Evolutionary conservation across 257 asterid genomes (phyloP).

Genomic region (Forsythia viridissima): DNA sequence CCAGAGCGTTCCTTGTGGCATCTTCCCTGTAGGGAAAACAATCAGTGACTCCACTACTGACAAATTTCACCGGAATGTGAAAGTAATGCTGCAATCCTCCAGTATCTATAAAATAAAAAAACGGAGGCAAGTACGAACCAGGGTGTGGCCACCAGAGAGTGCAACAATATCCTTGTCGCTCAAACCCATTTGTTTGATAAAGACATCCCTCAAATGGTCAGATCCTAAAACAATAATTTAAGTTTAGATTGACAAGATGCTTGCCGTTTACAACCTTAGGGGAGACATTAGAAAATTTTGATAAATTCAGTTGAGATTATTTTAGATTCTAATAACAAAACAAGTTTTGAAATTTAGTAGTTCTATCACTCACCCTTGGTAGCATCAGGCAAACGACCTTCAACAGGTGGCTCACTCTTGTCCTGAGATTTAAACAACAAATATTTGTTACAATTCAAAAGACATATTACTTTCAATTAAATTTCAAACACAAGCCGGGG

Average conservation of each 20-base stretch:
- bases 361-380: conserved; percentile 55
- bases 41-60: background rate
- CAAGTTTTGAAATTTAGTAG: background rate
- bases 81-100: background rate
- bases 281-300: background rate
- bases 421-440: conserved; percentile 50
- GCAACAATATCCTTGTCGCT: conserved; percentile 77
- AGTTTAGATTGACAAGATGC: background rate
- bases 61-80: background rate
- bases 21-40: conserved; percentile 55
- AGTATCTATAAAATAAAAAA: background rate
- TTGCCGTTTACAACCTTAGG: background rate
- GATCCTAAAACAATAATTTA: conserved; percentile 41
- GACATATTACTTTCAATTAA: background rate
- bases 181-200: conserved; percentile 82
- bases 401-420: conserved; percentile 67
- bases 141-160: conserved; percentile 87
- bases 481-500: background rate
- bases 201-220: conserved; percentile 87
- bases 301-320: background rate
- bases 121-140: conserved; percentile 44
- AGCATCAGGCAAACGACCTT: conserved; percentile 93
- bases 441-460: background rate
- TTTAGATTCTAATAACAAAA: background rate
- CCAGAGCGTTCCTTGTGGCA: conserved; percentile 94